Conservation (phyloP, 768 basidiomycete species). For the Leucogyrophana mollusca region DNA sequence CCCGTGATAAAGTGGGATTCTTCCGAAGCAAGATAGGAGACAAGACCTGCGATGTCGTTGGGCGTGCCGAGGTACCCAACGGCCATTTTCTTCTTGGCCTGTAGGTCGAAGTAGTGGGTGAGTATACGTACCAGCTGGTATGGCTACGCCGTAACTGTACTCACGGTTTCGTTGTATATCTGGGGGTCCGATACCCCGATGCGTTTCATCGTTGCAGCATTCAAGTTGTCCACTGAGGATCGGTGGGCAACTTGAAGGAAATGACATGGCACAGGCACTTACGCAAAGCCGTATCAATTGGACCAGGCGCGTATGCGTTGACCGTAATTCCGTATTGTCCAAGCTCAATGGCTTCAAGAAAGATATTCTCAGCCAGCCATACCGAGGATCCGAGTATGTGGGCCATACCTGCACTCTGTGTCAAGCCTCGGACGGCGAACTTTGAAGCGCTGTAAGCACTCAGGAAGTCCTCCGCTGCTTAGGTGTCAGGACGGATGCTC, state of each 20-base stretch:
- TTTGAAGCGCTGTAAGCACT: slow-evolving; percentile 37
- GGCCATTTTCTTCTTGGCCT: slow-evolving; percentile 4
- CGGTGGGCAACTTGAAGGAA: background rate
- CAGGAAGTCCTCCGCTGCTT: slow-evolving; percentile 26
- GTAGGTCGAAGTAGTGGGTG: too few species aligned
- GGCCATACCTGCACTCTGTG: slow-evolving; percentile 29
- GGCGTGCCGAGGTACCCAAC: slow-evolving; percentile 8
- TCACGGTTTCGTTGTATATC: background rate
- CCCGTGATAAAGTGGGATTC: slow-evolving; percentile 29
- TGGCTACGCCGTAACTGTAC: background rate
- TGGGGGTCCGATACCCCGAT: background rate
- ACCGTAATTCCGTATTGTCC: slow-evolving; percentile 30
- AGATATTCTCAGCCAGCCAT: background rate
- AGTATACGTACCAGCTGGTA: too few species aligned
- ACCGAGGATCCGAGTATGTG: too few species aligned
- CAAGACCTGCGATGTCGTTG: slow-evolving; percentile 24
- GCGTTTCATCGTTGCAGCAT: slow-evolving; percentile 2
- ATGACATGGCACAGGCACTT: background rate
- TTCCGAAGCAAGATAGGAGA: slow-evolving; percentile 26
- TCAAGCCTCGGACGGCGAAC: slow-evolving; percentile 42
- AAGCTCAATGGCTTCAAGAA: slow-evolving; percentile 28
- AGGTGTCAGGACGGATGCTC: background rate
- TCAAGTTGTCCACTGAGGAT: background rate
- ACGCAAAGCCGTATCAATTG: slow-evolving; percentile 28
- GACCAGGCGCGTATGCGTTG: slow-evolving; percentile 34